Evolutionary conservation across 1,284 basidiomycete species (phyloP).

Genomic region (Ganoderma sinense): DNA sequence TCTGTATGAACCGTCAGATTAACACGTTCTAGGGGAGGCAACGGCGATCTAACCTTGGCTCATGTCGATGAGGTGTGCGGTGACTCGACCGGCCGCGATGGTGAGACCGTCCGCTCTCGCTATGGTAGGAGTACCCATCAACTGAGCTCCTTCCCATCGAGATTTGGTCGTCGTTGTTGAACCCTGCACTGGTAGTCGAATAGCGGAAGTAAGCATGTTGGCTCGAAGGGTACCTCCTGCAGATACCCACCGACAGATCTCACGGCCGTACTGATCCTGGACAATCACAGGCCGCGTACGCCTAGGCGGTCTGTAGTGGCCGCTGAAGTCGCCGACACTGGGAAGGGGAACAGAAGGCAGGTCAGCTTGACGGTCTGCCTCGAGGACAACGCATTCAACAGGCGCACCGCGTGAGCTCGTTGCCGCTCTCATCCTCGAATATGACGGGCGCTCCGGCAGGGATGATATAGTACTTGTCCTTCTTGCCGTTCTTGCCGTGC

Average conservation of each 20-base stretch:
- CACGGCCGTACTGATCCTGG: conserved; percentile 39
- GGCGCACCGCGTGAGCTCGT: conserved; percentile 67
- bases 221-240: too few relatives aligned
- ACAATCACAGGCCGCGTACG: conserved; percentile 40
- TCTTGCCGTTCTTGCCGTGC: conserved; percentile 39
- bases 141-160: conserved; percentile 29
- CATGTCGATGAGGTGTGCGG: conserved; percentile 7
- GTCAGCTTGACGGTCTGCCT: conserved; percentile 4
- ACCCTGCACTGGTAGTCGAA: conserved; percentile 32
- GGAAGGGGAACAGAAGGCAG: not conserved
- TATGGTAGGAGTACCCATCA: conserved; percentile 30
- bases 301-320: conserved; percentile 36
- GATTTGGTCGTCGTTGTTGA: conserved; percentile 33
- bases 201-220: not conserved
- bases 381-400: not conserved
- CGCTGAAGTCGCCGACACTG: conserved; percentile 40
- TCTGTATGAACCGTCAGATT: conserved; percentile 5
- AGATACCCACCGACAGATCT: conserved; percentile 37
- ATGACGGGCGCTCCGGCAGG: conserved; percentile 71
- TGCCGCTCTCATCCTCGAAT: conserved; percentile 72
- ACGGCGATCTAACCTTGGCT: conserved; percentile 13
- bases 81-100: conserved; percentile 23
- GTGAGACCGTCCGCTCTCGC: conserved; percentile 25
- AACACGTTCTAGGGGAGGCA: not conserved
- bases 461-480: conserved; percentile 65